Evolutionary conservation across 805 yeast species (phyloP).

Genomic region (Wickerhamiella dianesei): DNA sequence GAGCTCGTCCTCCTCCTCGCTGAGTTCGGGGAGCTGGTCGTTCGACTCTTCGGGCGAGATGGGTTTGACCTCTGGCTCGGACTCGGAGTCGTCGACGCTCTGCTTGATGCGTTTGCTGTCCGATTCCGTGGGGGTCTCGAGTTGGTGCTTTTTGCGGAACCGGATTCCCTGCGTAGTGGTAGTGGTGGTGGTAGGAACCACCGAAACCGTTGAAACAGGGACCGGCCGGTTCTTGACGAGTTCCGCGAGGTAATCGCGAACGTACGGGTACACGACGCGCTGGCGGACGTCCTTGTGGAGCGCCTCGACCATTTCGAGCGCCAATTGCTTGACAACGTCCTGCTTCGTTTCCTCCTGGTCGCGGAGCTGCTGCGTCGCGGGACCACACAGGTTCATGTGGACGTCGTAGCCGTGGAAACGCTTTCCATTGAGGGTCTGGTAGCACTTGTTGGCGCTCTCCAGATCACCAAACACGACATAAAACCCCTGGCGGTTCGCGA

Average conservation of each 20-base stretch:
- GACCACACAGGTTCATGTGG: background rate
- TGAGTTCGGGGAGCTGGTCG: slow-evolving; percentile 11
- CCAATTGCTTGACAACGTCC: background rate
- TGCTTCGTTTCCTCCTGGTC: slow-evolving; percentile 4
- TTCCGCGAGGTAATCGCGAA: background rate
- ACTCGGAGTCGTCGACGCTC: background rate
- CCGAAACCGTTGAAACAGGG: background rate
- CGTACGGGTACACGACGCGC: background rate
- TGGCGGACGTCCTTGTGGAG: background rate
- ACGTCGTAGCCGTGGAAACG: background rate
- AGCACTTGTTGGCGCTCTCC: background rate
- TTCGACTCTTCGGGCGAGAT: background rate
- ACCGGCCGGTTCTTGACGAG: background rate
- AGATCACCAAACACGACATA: background rate
- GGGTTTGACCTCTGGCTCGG: background rate
- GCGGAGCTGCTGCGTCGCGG: background rate
- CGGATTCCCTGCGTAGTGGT: background rate
- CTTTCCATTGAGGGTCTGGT: background rate
- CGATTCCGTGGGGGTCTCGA: too few species aligned
- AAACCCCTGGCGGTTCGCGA: background rate
- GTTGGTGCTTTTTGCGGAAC: background rate
- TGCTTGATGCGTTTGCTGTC: too few species aligned
- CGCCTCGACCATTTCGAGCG: background rate
- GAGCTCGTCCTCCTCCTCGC: slow-evolving; percentile 19
- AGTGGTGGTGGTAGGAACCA: background rate